Evolutionary conservation across 164 flowering plant genomes (phyloP).

Genomic region (Aristolochia californica): DNA sequence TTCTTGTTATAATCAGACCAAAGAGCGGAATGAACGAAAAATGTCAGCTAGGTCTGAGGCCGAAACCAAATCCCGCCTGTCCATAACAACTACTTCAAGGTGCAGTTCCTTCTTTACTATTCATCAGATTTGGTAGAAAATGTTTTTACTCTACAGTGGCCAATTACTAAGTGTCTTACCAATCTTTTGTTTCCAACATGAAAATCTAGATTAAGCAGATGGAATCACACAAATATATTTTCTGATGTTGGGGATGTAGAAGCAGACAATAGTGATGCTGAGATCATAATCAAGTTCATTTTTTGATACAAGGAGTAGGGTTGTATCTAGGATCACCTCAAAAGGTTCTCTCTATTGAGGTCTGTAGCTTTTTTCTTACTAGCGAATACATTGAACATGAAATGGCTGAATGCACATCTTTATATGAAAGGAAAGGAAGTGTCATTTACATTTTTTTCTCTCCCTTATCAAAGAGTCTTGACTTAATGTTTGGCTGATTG

Average conservation of each 20-base stretch:
- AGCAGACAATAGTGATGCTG: conserved; percentile 40
- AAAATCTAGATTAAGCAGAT: conserved; percentile 60
- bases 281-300: conserved; percentile 25
- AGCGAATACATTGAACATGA: too few species aligned
- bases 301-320: conserved; percentile 32
- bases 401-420: too few species aligned
- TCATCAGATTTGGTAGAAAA: not conserved
- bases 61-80: conserved; percentile 42
- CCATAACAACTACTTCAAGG: conserved; percentile 92
- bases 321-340: conserved; percentile 30
- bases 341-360: conserved; percentile 45
- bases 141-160: not conserved
- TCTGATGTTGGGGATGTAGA: conserved; percentile 71
- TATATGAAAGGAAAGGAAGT: conserved; percentile 35
- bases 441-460: conserved; percentile 2
- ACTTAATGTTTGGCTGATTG: too few species aligned
- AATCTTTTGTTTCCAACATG: conserved; percentile 1
- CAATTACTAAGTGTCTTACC: not conserved
- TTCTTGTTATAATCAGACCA: conserved; percentile 33
- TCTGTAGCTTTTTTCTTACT: conserved; percentile 13
- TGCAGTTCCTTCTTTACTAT: conserved; percentile 5
- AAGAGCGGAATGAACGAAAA: conserved; percentile 69
- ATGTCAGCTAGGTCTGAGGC: conserved; percentile 30
- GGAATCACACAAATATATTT: conserved; percentile 95
- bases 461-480: not conserved